Evolutionary conservation across 495 filamentous ascomycete species (phyloP).

Genomic region (Hypoxylon perforatum): DNA sequence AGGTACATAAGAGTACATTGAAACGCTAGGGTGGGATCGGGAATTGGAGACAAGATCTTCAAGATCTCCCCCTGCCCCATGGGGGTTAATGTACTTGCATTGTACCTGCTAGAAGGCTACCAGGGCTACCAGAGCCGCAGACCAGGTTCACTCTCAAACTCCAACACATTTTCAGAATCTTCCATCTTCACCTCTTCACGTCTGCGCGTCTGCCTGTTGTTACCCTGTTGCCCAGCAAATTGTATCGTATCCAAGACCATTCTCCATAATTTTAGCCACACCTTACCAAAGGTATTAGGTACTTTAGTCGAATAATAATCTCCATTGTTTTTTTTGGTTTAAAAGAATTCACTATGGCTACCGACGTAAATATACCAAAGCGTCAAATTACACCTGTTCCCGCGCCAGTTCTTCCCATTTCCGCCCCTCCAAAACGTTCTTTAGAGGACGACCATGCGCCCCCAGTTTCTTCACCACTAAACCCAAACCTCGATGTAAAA

Average conservation of each 20-base stretch:
- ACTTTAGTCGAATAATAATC: neutral
- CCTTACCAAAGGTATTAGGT: no score
- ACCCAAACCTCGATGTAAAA: slow-evolving; percentile 61
- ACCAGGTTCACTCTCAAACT: slow-evolving; percentile 9
- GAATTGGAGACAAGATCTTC: neutral
- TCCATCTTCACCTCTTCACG: no score
- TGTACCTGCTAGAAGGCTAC: slow-evolving; percentile 17
- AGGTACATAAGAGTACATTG: slow-evolving; percentile 4
- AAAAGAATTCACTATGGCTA: slow-evolving; percentile 48
- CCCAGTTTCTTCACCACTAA: slow-evolving; percentile 70
- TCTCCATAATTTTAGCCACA: no score
- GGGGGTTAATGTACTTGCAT: no score
- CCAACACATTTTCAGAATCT: neutral
- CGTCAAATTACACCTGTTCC: slow-evolving; percentile 55
- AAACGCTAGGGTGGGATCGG: slow-evolving; percentile 19
- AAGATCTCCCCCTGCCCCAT: no score
- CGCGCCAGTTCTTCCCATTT: slow-evolving; percentile 44
- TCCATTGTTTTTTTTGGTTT: slow-evolving; percentile 4
- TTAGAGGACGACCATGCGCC: slow-evolving; percentile 65
- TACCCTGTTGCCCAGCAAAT: neutral
- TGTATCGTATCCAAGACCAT: no score
- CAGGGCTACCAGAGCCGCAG: slow-evolving; percentile 17
- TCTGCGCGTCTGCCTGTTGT: neutral
- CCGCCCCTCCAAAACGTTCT: slow-evolving; percentile 69
- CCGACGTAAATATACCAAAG: slow-evolving; percentile 49